These are phyloP conservation scores for Colletotrichum sp. DNA, from an alignment of 2,329 filamentous ascomycete species.

Conservation along the genomic window DNA sequence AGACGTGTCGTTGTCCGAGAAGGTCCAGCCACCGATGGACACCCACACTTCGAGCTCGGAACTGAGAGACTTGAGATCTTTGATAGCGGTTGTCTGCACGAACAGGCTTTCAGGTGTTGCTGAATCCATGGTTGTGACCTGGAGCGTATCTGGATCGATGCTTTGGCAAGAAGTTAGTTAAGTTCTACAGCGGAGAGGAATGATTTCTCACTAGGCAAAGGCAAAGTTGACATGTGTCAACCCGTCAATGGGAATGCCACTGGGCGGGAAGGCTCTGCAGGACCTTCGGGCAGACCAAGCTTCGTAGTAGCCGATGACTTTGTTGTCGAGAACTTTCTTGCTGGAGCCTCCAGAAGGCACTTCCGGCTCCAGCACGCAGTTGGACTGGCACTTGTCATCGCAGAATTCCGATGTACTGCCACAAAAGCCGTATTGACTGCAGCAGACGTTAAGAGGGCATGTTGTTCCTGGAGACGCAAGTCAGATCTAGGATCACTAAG, in stretches of 20 bases:
- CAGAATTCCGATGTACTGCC: constrained; percentile 7
- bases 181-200: neutral
- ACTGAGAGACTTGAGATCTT: neutral
- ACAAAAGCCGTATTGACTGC: constrained; percentile 27
- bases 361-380: neutral
- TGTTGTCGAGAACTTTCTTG: neutral
- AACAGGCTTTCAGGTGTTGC: constrained; percentile 21
- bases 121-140: constrained; percentile 24
- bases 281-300: neutral
- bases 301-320: constrained; percentile 14
- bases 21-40: constrained; percentile 36
- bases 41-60: constrained; percentile 30
- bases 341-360: neutral
- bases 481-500: neutral
- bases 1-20: constrained; percentile 27
- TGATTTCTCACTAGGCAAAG: constrained; percentile 21
- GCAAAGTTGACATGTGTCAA: constrained; percentile 27
- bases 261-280: neutral
- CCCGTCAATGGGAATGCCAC: constrained; percentile 1
- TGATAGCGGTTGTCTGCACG: neutral
- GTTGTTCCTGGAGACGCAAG: neutral
- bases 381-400: neutral
- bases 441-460: neutral
- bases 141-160: constrained; percentile 26
- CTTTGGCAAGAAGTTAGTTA: neutral